Conservation (phyloP, 371 early-diverging fungal species). For the Apophysomyces sp. region DNA sequence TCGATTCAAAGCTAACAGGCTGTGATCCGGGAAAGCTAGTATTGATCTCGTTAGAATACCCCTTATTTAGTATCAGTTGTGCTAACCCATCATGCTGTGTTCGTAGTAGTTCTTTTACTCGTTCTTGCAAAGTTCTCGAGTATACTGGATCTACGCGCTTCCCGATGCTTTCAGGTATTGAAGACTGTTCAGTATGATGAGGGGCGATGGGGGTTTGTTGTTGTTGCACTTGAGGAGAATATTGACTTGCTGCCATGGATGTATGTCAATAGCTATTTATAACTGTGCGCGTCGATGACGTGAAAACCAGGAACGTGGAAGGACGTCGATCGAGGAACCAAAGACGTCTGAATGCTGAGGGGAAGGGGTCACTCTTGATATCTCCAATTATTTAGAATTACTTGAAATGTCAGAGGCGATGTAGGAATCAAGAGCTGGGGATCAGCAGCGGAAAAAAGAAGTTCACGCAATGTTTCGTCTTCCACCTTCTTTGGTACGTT, state of each 20-base stretch:
- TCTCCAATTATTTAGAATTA: neutral
- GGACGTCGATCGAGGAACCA: neutral
- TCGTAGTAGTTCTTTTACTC: slow-evolving; percentile 41
- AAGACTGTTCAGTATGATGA: neutral
- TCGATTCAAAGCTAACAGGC: slow-evolving; percentile 74
- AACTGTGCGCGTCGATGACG: neutral
- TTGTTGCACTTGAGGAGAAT: neutral
- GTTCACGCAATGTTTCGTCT: neutral
- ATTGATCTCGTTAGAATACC: neutral
- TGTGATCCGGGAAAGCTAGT: slow-evolving; percentile 88
- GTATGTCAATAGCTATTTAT: neutral
- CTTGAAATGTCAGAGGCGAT: neutral
- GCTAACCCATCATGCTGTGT: slow-evolving; percentile 44
- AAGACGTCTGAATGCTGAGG: neutral
- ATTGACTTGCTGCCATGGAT: slow-evolving; percentile 6
- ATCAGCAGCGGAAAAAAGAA: neutral
- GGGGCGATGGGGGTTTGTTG: neutral
- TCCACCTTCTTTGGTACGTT: slow-evolving; percentile 2
- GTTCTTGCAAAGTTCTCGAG: slow-evolving; percentile 38
- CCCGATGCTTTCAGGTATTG: slow-evolving; percentile 36
- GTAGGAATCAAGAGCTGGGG: neutral
- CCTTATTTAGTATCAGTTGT: neutral
- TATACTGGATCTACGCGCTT: slow-evolving; percentile 54
- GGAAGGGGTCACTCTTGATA: neutral
- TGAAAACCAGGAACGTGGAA: neutral